A percentile compares a stretch with the other conserved stretches of the same genome.
phyloP scores from a whole-genome alignment of 768 basidiomycete species.

The Pisolithus albus region DNA sequence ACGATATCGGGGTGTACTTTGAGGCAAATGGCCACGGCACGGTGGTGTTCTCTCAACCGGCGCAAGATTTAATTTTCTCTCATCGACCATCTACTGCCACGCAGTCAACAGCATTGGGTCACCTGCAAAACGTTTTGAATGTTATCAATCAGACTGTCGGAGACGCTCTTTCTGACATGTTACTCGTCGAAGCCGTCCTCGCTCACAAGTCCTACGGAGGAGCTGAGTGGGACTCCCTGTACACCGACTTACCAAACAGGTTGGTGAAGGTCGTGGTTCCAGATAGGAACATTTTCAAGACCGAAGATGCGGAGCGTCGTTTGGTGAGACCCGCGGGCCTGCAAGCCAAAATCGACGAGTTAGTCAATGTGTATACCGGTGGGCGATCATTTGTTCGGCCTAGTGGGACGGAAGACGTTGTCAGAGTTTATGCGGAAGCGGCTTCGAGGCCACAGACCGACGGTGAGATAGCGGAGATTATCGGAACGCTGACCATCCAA shows the following conservation, averaged over 20 bases:
- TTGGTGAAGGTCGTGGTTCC: constrained; percentile 88
- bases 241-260: constrained; percentile 90
- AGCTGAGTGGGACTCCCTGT: constrained; percentile 86
- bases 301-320: constrained; percentile 88
- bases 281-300: constrained; percentile 78
- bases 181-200: constrained; percentile 89
- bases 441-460: constrained; percentile 65
- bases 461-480: constrained; percentile 39
- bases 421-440: constrained; percentile 96
- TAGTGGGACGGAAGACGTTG: constrained; percentile 97
- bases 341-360: constrained; percentile 76
- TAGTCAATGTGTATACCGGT: constrained; percentile 68
- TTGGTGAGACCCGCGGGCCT: constrained; percentile 74
- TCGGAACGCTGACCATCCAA: background rate
- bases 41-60: constrained; percentile 81
- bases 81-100: constrained; percentile 76
- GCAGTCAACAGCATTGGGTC: constrained; percentile 70
- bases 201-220: constrained; percentile 81
- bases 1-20: constrained; percentile 96
- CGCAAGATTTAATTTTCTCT: constrained; percentile 51
- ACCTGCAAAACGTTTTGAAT: constrained; percentile 69
- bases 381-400: constrained; percentile 94
- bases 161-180: constrained; percentile 92
- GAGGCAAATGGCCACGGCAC: constrained; percentile 99
- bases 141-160: constrained; percentile 98